A percentile compares a stretch with the other conserved stretches of the same genome.
Conservation (phyloP, 2,329 filamentous ascomycete species). For the Cadophora luteo-olivacea region DNA sequence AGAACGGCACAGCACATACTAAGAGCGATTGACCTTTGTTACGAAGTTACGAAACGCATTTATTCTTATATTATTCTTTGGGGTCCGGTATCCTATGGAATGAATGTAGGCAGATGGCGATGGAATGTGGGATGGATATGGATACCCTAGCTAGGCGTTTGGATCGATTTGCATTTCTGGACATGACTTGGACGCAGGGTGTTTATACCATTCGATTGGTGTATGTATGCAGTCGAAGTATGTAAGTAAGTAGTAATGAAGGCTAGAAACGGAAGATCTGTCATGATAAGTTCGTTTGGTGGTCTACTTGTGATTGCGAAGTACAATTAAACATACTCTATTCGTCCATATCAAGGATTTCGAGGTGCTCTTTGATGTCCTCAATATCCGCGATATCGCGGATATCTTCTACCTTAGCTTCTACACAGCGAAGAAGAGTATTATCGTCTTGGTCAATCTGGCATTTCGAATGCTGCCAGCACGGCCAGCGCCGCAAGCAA, state of each 20-base stretch:
- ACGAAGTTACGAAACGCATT: conserved; percentile 19
- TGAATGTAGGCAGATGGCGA: neutral
- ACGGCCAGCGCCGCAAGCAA: too few species aligned
- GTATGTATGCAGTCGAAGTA: neutral
- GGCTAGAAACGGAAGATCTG: neutral
- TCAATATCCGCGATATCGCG: too few species aligned
- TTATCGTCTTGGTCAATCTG: too few species aligned
- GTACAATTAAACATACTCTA: too few species aligned
- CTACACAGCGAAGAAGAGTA: too few species aligned
- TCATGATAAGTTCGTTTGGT: neutral
- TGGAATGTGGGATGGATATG: neutral
- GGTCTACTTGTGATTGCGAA: too few species aligned
- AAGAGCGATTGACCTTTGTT: neutral
- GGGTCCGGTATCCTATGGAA: neutral
- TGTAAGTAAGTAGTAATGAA: neutral
- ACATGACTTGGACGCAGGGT: neutral
- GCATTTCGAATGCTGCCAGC: too few species aligned
- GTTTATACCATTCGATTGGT: neutral
- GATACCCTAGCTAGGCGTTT: conserved; percentile 23
- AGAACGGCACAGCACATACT: neutral
- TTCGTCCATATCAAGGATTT: too few species aligned
- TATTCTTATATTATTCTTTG: neutral
- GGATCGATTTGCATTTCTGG: conserved; percentile 13
- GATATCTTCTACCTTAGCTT: too few species aligned
- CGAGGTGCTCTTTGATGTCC: too few species aligned